Base-by-base conservation (phyloP, 805 yeast species). In the Candida taoyuanica region DNA sequence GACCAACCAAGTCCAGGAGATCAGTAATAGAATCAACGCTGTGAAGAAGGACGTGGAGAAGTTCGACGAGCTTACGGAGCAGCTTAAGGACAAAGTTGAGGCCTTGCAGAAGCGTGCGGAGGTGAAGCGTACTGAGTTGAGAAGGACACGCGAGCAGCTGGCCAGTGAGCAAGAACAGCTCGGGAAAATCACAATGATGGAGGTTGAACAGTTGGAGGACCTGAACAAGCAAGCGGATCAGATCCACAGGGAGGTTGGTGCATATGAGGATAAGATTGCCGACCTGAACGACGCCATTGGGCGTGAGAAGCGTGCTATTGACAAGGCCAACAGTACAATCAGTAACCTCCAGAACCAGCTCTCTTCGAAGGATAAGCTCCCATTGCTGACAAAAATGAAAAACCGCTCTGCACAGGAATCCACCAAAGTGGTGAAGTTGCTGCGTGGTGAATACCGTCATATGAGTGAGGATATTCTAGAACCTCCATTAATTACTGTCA, bases 401-500 rank as follows among this genome's bases (percentile, higher is more conserved):
- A 34, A 37, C 6, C 34, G 32, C n/a, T 19, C 34, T 14, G 43
- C 45, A 15, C 43, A 53, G 2, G 56, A 63, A 18, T 53, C 63
- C 28, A 43, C 56, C 17, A 58, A 55, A 18, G 67, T 76, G 7
- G 65, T 78, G 3, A 40, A 54, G 19, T 50, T 63, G 13, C 54
- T 82, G 30, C 65, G 81, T 33, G 46, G 62, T 16, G 54, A 59
- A 18, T 19, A 44, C 24, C 50, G 52, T 2, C 54, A 56, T 5
- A 65, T 78, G 34, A 53, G 59, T 33, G 60, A 61, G 1, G 56
- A 60, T 11, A 74, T 84, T 37, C 75, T 67, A 40, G 94, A 84
- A 52, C 94, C 96, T 1, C 89, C 97, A 0, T 59, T 81, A 7
- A 64, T 87, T 19, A 68, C 83, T 0, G 68, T 91, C 17, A 67